phyloP scores from a whole-genome alignment of 2,329 filamentous ascomycete genomes.

The Penicillium sp. region DNA sequence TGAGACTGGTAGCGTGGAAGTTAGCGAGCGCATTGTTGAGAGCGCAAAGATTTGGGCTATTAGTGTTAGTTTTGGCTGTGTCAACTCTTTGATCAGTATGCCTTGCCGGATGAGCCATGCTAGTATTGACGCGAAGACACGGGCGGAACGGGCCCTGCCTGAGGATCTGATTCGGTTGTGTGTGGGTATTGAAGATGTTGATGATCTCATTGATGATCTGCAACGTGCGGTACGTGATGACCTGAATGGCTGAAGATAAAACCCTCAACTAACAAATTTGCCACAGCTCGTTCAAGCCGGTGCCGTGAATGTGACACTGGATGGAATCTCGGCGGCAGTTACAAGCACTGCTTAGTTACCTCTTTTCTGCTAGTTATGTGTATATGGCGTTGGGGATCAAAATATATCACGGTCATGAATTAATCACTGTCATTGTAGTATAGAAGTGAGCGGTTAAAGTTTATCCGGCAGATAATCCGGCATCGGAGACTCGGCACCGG shows the following conservation, averaged over 20 bases:
- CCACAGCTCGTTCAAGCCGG: constrained; percentile 84
- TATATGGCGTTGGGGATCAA: constrained; percentile 17
- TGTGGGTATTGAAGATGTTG: constrained; percentile 90
- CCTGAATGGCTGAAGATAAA: constrained; percentile 8
- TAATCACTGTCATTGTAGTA: background rate
- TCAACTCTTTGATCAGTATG: constrained; percentile 99
- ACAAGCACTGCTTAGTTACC: background rate
- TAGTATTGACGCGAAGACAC: constrained; percentile 93
- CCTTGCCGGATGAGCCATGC: constrained; percentile 99
- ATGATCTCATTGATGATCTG: constrained; percentile 91
- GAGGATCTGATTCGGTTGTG: constrained; percentile 96
- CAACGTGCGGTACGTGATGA: constrained; percentile 73
- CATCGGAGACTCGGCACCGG: constrained; percentile 27
- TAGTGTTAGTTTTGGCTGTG: constrained; percentile 95
- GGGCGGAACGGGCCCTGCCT: constrained; percentile 84
- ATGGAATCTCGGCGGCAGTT: constrained; percentile 67
- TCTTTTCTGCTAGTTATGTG: constrained; percentile 2
- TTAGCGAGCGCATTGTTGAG: constrained; percentile 93
- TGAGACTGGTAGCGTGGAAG: constrained; percentile 80
- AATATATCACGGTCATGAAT: constrained; percentile 6
- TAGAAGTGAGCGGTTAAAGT: background rate
- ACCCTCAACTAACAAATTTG: constrained; percentile 1
- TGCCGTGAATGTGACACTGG: constrained; percentile 80
- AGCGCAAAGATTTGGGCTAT: constrained; percentile 90
- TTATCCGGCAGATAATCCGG: constrained; percentile 21